Evolutionary conservation across 345 rosid genomes (phyloP).

Genomic region (Kandelia obovata): DNA sequence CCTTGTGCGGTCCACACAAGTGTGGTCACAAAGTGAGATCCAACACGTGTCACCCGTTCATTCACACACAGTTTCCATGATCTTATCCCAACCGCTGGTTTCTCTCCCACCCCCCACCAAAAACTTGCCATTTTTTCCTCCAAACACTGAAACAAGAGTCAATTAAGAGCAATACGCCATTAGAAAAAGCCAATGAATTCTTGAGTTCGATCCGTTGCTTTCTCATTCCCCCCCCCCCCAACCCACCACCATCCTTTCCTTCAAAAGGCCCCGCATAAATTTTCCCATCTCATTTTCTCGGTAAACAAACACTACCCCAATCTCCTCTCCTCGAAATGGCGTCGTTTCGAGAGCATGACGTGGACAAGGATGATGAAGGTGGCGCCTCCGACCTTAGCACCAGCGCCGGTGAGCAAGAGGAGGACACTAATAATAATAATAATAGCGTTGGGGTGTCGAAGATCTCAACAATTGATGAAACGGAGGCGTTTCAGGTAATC

Average conservation of each 20-base stretch:
- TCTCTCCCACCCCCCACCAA: conserved; percentile 5
- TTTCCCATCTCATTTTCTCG: neutral
- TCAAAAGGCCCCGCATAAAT: too few relatives aligned
- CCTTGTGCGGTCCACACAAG: too few relatives aligned
- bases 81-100: conserved; percentile 31
- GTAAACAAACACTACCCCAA: conserved; percentile 1
- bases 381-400: conserved; percentile 44
- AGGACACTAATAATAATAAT: neutral
- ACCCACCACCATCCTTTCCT: too few relatives aligned
- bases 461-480: conserved; percentile 20
- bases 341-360: conserved; percentile 6
- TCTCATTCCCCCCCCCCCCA: too few relatives aligned
- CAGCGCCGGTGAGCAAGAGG: conserved; percentile 27
- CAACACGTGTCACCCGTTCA: conserved; percentile 24
- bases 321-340: conserved; percentile 4
- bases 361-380: conserved; percentile 30
- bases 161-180: neutral
- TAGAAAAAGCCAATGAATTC: neutral
- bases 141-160: neutral
- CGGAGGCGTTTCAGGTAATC: conserved; percentile 24
- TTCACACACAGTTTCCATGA: conserved; percentile 9
- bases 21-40: conserved; percentile 5
- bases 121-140: neutral
- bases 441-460: neutral
- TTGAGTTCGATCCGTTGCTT: conserved; percentile 4